Base-by-base conservation (phyloP, 495 filamentous ascomycete species). In the Delitschia confertaspora region DNA sequence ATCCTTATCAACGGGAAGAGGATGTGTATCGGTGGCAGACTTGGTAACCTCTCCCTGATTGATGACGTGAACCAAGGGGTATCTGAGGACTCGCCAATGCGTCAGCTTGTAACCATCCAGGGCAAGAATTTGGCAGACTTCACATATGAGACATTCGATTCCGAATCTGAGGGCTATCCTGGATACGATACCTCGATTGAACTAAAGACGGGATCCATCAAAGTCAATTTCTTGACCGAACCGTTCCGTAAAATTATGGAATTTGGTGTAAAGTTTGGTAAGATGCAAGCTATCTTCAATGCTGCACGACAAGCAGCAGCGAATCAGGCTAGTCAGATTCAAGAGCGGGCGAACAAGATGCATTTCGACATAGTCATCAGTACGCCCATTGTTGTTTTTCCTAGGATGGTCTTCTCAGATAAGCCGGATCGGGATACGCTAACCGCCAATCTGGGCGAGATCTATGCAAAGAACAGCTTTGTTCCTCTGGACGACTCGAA, bases 281-380 rank as follows among this genome's bases (percentile, higher is more conserved):
- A 93, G 65, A 98, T 98, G 91, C 91, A 96, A 63, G 88, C 91
- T 17, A 88, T 98, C 34, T 96, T 94, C 71, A 96, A 98, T 60
- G 89, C 91, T 14, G 91, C 91, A 16, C 78, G 93, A 18, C 85
- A 88, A 62, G 91, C 91, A 38, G 91, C 91, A n/a, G 84, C 88
- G 18, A 88, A 83, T 46, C 88, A 94, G 61, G 91, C 91, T 5
- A 93, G 75, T 36, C 85, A 95, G 60, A 71, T 98, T 8, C 89
- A 95, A 56, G 80, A 95, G 53, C 86, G 78, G 59, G 83, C 83
- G 3, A 83, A 79, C 52, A 84, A 84, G 43, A 84, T 95, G 68
- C 84, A 91, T 53, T 93, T 98, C 49, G 91, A 96, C 57, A 74
- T 98, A 29, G 70, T 93, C 11, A 72, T 96, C 62, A 91, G 84